Evolutionary conservation across 1,284 basidiomycete species (phyloP).

Genomic region (Irpex rosettiformis): DNA sequence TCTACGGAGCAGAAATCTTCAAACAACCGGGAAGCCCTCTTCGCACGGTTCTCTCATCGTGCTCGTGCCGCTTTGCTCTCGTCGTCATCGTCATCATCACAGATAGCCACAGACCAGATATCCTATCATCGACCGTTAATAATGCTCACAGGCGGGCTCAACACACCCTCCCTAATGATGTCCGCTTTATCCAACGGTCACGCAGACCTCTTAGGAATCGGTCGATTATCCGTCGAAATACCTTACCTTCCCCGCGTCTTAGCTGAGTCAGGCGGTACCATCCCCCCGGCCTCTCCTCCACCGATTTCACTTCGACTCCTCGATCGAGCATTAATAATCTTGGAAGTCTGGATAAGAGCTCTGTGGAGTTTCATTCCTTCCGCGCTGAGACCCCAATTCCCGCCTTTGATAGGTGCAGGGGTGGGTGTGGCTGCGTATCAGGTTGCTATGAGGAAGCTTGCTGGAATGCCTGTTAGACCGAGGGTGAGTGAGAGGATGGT

Average conservation of each 20-base stretch:
- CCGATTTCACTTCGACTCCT: constrained; percentile 9
- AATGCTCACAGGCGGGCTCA: constrained; percentile 79
- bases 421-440: constrained; percentile 24
- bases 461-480: constrained; percentile 16
- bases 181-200: constrained; percentile 50
- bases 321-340: background rate
- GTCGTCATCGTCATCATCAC: background rate
- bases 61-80: constrained; percentile 35
- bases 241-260: constrained; percentile 46
- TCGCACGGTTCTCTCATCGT: constrained; percentile 54
- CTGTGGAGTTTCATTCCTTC: constrained; percentile 18
- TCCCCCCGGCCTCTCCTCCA: too few species aligned
- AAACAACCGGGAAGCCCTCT: constrained; percentile 50
- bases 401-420: constrained; percentile 25
- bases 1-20: constrained; percentile 14
- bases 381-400: constrained; percentile 15
- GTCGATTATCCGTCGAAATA: constrained; percentile 60
- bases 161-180: constrained; percentile 56
- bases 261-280: background rate
- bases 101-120: too few species aligned
- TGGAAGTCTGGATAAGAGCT: constrained; percentile 3
- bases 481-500: background rate
- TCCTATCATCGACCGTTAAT: constrained; percentile 64
- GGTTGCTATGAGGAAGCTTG: constrained; percentile 23
- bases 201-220: constrained; percentile 76